A percentile compares a stretch with the other conserved stretches of the same genome.
Evolutionary conservation across 139 green algal genomes (phyloP).

Genomic region (Yamagishiella unicocca): DNA sequence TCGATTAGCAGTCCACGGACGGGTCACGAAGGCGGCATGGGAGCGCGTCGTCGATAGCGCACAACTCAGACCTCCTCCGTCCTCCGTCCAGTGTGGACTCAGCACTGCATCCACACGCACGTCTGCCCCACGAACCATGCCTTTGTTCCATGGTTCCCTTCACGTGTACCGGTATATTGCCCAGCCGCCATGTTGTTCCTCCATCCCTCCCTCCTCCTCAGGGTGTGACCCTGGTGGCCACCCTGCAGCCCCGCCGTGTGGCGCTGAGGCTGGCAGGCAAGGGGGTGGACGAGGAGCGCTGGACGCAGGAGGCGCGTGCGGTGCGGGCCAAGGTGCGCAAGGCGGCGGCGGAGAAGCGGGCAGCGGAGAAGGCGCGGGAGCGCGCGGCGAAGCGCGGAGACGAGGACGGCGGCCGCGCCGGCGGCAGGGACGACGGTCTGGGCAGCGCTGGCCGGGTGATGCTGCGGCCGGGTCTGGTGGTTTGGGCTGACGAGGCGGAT

Average conservation of each 20-base stretch:
- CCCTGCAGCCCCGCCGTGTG: constrained; percentile 11
- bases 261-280: constrained; percentile 61
- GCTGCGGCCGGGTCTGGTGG: constrained; percentile 40
- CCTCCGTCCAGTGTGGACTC: background rate
- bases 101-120: background rate
- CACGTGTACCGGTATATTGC: too few species aligned
- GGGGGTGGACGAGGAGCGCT: too few species aligned
- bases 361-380: background rate
- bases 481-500: too few species aligned
- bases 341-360: background rate
- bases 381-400: background rate
- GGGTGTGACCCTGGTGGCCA: constrained; percentile 57
- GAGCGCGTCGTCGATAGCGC: background rate
- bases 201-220: background rate
- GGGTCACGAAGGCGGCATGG: background rate
- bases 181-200: too few species aligned
- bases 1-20: too few species aligned
- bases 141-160: too few species aligned
- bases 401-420: too few species aligned
- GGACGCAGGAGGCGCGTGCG: background rate
- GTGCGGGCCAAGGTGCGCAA: background rate
- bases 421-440: background rate
- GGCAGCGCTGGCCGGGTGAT: constrained; percentile 1
- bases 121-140: too few species aligned
- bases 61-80: background rate